Evolutionary conservation across 1,284 basidiomycete species (phyloP).

Genomic region (Melampsora larici-populina): DNA sequence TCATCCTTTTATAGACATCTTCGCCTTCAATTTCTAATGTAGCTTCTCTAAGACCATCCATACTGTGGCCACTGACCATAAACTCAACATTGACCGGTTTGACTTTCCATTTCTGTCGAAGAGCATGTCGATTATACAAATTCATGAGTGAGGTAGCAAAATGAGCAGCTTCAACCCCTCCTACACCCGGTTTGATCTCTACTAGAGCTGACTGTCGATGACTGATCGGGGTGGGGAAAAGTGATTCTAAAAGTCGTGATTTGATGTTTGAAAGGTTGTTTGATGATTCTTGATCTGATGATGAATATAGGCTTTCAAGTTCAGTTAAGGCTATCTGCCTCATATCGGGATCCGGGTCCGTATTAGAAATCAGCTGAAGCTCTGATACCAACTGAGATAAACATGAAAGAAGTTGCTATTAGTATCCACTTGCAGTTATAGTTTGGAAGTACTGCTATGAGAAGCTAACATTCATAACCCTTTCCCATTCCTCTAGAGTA

Average conservation of each 20-base stretch:
- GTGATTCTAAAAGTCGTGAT: conserved; percentile 63
- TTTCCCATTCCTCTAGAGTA: not conserved
- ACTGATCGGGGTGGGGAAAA: conserved; percentile 69
- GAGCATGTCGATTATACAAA: conserved; percentile 76
- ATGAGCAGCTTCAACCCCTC: conserved; percentile 80
- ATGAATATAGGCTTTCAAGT: not conserved
- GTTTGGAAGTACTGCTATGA: not conserved
- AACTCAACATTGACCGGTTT: conserved; percentile 51
- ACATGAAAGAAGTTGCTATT: not conserved
- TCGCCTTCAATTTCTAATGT: conserved; percentile 75
- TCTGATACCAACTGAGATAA: conserved; percentile 25
- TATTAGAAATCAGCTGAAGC: conserved; percentile 20
- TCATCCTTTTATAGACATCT: conserved; percentile 72
- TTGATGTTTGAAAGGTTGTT: not conserved
- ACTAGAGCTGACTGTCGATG: conserved; percentile 70
- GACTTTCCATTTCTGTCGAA: conserved; percentile 55
- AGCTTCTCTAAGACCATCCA: conserved; percentile 73
- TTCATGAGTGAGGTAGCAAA: conserved; percentile 75
- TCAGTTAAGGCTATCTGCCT: conserved; percentile 24
- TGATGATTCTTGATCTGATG: not conserved
- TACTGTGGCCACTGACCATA: conserved; percentile 56
- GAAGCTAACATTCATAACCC: not conserved
- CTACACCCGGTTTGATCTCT: conserved; percentile 88
- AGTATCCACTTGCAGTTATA: not conserved
- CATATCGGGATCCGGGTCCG: conserved; percentile 22